Evolutionary conservation across 75 land plant genomes (phyloP).

Genomic region (Ceratopteris richardii): DNA sequence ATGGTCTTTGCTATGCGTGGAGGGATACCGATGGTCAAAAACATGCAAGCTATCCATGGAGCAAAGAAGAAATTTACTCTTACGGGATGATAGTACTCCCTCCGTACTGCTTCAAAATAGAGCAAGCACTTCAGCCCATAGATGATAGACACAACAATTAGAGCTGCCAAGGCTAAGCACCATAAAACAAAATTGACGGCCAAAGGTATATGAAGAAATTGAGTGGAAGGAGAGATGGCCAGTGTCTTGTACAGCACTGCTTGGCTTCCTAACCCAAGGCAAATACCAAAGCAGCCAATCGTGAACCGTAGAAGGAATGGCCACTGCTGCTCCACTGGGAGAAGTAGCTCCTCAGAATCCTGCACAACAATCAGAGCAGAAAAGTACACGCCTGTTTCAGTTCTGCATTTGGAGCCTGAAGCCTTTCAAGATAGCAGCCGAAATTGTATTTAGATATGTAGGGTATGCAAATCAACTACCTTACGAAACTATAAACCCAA

Average conservation of each 20-base stretch:
- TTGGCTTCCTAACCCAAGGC: constrained; percentile 83
- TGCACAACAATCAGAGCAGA: too few species aligned
- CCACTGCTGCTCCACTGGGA: constrained; percentile 74
- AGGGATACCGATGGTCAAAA: constrained; percentile 54
- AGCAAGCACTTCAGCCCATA: constrained; percentile 52
- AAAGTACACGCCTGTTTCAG: too few species aligned
- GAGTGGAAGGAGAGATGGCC: constrained; percentile 22
- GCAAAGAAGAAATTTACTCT: constrained; percentile 90
- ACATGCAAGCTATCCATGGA: constrained; percentile 67
- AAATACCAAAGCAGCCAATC: constrained; percentile 71
- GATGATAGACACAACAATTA: constrained; percentile 18
- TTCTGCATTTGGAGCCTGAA: too few species aligned
- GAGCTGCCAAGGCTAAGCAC: constrained; percentile 39
- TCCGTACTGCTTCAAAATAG: constrained; percentile 82
- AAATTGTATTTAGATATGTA: too few species aligned
- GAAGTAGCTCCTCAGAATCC: constrained; percentile 72
- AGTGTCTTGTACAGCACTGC: constrained; percentile 65
- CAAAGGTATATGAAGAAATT: constrained; percentile 47
- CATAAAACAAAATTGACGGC: constrained; percentile 44
- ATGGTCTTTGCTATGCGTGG: constrained; percentile 29
- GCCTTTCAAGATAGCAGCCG: too few species aligned
- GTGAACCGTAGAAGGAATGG: constrained; percentile 90
- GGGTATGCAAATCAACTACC: too few species aligned
- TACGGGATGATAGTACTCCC: constrained; percentile 75
- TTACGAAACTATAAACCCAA: too few species aligned